These are phyloP conservation scores for Tylopilus rubrobrunneus DNA, from an alignment of 768 basidiomycete genomes.

Conservation along the genomic window DNA sequence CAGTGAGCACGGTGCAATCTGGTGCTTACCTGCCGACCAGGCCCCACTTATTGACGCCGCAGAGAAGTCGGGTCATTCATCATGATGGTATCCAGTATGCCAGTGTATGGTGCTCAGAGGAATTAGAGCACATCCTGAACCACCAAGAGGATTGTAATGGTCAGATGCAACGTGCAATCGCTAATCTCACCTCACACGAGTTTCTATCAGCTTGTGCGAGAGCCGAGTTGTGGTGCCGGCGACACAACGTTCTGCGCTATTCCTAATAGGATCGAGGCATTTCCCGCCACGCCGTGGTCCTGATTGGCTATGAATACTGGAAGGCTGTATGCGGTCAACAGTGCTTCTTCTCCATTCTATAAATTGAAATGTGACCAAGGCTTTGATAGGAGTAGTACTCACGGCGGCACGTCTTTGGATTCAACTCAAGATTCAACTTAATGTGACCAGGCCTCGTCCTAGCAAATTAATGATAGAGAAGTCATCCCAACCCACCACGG, in stretches of 20 bases:
- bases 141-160: neutral
- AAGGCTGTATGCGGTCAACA: too few relatives aligned
- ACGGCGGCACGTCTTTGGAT: too few relatives aligned
- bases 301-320: neutral
- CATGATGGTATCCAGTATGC: neutral
- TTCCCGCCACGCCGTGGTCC: neutral
- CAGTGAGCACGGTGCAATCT: neutral
- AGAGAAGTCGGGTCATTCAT: neutral
- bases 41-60: neutral
- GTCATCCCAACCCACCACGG: too few relatives aligned
- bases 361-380: too few relatives aligned
- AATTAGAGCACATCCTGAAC: neutral
- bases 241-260: neutral
- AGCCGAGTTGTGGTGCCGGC: neutral
- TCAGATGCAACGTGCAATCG: neutral
- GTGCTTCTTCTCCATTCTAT: too few relatives aligned
- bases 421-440: too few relatives aligned
- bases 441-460: too few relatives aligned
- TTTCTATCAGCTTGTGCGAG: neutral
- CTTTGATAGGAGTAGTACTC: too few relatives aligned
- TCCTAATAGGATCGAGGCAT: neutral
- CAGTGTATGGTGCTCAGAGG: neutral
- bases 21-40: neutral
- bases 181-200: neutral
- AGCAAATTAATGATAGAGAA: too few relatives aligned